Evolutionary conservation across 2,329 filamentous ascomycete species (phyloP).

Genomic region (Alternaria infectoria): DNA sequence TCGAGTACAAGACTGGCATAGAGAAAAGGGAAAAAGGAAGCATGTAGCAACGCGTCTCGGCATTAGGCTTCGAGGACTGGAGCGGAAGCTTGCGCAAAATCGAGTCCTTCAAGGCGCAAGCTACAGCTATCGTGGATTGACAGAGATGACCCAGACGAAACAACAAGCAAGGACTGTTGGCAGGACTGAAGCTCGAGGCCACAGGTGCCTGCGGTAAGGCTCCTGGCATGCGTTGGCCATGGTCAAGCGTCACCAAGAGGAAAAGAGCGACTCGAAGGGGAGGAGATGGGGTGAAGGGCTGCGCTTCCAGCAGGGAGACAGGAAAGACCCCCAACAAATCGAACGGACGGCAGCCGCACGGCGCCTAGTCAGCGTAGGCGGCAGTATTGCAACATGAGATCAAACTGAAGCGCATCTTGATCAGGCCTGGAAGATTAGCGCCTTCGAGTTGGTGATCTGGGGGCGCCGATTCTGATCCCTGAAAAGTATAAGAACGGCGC

Average conservation of each 20-base stretch:
- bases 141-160: not conserved
- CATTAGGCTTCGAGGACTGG: not conserved
- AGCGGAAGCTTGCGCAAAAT: not conserved
- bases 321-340: constrained; percentile 31
- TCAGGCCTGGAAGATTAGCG: constrained; percentile 34
- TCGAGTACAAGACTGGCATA: not conserved
- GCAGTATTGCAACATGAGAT: constrained; percentile 25
- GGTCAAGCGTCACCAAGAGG: not conserved
- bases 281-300: constrained; percentile 21
- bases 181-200: not conserved
- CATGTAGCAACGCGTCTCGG: not conserved
- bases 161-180: not conserved
- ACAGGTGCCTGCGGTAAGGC: not conserved
- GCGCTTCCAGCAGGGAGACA: constrained; percentile 26
- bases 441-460: constrained; percentile 39
- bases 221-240: not conserved
- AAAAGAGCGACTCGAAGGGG: constrained; percentile 6
- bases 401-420: constrained; percentile 37
- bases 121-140: not conserved
- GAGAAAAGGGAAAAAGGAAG: not conserved
- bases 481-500: constrained; percentile 35
- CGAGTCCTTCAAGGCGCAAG: not conserved
- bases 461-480: constrained; percentile 29
- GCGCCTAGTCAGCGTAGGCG: constrained; percentile 29
- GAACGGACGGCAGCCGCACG: constrained; percentile 17